A percentile compares a stretch with the other conserved stretches of the same genome.
phyloP scores from a whole-genome alignment of 805 yeast genomes.

The Candida easanensis region DNA sequence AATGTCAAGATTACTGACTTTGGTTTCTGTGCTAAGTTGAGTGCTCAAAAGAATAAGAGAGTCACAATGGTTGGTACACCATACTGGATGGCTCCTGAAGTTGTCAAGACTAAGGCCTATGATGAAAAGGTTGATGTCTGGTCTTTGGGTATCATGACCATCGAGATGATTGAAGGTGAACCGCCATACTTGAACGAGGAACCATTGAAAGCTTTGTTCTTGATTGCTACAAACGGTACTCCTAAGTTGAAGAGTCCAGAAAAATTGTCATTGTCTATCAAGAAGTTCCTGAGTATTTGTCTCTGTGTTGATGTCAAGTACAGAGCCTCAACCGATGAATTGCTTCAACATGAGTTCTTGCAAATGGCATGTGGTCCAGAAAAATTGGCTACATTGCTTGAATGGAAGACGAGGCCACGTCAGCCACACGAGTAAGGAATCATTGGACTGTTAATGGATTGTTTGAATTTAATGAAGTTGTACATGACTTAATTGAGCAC shows the following conservation, averaged over 20 bases:
- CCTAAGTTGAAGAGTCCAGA: conserved; percentile 92
- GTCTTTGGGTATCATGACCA: conserved; percentile 97
- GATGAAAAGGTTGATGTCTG: conserved; percentile 98
- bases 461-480: neutral
- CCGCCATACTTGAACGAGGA: conserved; percentile 97
- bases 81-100: conserved; percentile 99
- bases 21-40: conserved; percentile 94
- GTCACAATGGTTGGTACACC: conserved; percentile 99
- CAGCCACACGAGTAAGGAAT: neutral
- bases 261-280: conserved; percentile 71
- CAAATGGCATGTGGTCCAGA: conserved; percentile 58
- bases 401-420: conserved; percentile 36
- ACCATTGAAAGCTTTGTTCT: conserved; percentile 87
- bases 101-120: conserved; percentile 90
- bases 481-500: too few relatives aligned
- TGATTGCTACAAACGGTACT: conserved; percentile 96
- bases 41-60: conserved; percentile 80
- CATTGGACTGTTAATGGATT: neutral
- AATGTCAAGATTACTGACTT: conserved; percentile 94
- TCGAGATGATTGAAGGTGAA: conserved; percentile 98
- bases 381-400: conserved; percentile 58
- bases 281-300: conserved; percentile 85
- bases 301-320: conserved; percentile 90
- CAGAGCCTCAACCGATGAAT: conserved; percentile 87
- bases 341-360: conserved; percentile 73